Evolutionary conservation across 2,329 filamentous ascomycete genomes (phyloP).

Genomic region (Orbilia blumenaviensis): DNA sequence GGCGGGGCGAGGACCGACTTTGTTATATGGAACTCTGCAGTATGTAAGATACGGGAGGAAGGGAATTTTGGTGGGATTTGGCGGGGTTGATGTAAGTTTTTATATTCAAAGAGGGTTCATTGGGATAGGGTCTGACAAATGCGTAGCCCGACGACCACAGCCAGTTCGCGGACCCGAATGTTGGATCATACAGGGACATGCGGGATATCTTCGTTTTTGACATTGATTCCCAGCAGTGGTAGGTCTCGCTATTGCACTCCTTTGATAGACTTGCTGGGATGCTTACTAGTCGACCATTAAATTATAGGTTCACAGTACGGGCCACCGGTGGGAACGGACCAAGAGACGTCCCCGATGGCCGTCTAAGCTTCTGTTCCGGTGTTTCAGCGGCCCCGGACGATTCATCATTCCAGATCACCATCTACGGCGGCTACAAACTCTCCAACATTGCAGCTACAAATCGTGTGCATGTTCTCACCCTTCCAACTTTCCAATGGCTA

Average conservation of each 20-base stretch:
- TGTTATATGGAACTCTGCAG: slow-evolving; percentile 35
- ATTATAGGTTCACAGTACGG: slow-evolving; percentile 13
- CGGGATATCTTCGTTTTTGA: slow-evolving; percentile 49
- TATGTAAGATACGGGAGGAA: slow-evolving; percentile 51
- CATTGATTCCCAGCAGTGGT: slow-evolving; percentile 46
- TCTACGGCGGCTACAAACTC: slow-evolving; percentile 51
- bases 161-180: slow-evolving; percentile 36
- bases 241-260: background rate
- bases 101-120: background rate
- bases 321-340: slow-evolving; percentile 31
- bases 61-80: slow-evolving; percentile 46
- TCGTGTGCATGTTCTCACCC: slow-evolving; percentile 41
- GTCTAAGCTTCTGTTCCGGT: slow-evolving; percentile 37
- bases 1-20: slow-evolving; percentile 33
- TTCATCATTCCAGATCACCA: slow-evolving; percentile 53
- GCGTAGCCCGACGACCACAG: slow-evolving; percentile 41
- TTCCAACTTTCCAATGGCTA: slow-evolving; percentile 51
- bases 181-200: slow-evolving; percentile 38
- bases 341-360: slow-evolving; percentile 35
- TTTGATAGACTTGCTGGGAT: background rate
- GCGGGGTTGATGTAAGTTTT: slow-evolving; percentile 42
- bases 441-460: slow-evolving; percentile 42
- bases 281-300: background rate
- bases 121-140: background rate
- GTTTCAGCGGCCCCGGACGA: slow-evolving; percentile 50